Percentiles rank a stretch among this genome's conserved stretches.
These are phyloP conservation scores for Marasmius tenuissimus DNA, from an alignment of 1,284 basidiomycete genomes.

Conservation along the genomic window DNA sequence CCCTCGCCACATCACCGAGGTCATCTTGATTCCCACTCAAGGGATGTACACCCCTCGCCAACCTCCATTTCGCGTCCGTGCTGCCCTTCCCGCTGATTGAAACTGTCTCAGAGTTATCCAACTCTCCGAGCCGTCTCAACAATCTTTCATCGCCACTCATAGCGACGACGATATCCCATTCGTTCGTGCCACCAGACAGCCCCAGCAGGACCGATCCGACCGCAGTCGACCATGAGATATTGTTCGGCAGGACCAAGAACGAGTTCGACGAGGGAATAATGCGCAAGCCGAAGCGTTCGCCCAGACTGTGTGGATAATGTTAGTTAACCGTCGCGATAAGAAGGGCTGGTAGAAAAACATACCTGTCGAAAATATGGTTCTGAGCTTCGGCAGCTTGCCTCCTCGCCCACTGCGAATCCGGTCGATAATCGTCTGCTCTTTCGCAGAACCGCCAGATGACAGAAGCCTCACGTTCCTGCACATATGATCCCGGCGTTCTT, in stretches of 20 bases:
- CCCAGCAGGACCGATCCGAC: constrained; percentile 65
- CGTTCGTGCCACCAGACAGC: constrained; percentile 30
- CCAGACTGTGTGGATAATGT: constrained; percentile 47
- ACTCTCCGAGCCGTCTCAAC: constrained; percentile 68
- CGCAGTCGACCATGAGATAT: constrained; percentile 79
- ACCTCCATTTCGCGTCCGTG: constrained; percentile 70
- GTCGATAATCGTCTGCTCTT: constrained; percentile 42
- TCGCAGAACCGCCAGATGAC: constrained; percentile 86
- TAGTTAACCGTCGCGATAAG: neutral
- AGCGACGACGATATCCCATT: constrained; percentile 65
- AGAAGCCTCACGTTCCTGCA: constrained; percentile 84
- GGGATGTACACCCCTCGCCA: constrained; percentile 37
- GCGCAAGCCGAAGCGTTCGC: constrained; percentile 77
- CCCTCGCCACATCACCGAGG: constrained; percentile 31
- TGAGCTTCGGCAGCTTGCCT: constrained; percentile 88
- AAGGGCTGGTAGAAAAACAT: constrained; percentile 10
- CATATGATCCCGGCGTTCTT: constrained; percentile 81
- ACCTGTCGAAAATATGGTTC: constrained; percentile 86
- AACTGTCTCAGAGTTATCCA: constrained; percentile 71
- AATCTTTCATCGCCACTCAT: constrained; percentile 76
- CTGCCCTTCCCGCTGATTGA: constrained; percentile 66
- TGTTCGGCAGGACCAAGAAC: constrained; percentile 84
- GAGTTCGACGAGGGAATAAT: constrained; percentile 77
- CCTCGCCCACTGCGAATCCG: constrained; percentile 75
- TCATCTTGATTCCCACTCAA: too few relatives aligned